A percentile compares a stretch with the other conserved stretches of the same genome.
Conservation (phyloP, 768 basidiomycete genomes). For the Austroboletus festivus region DNA sequence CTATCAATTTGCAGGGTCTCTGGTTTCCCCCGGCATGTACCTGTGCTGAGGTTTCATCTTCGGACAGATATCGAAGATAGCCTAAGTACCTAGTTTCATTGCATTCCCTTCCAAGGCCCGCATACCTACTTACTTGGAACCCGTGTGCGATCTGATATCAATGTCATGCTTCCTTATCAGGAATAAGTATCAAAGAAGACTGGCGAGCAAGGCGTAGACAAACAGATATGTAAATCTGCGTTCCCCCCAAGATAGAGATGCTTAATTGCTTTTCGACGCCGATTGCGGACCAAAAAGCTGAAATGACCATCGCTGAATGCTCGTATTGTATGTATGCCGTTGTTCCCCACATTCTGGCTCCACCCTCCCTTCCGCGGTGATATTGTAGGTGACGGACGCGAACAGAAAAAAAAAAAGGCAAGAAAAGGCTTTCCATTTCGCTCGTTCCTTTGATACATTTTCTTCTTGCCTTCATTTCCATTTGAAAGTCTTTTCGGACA, state of each 20-base stretch:
- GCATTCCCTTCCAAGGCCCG: not conserved
- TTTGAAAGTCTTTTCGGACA: not conserved
- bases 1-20: slow-evolving; percentile 4
- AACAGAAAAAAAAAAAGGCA: slow-evolving; percentile 3
- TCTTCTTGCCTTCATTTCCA: slow-evolving; percentile 2
- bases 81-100: not conserved
- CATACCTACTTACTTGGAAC: too few relatives aligned
- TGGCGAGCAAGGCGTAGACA: not conserved
- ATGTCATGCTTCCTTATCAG: too few relatives aligned
- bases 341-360: not conserved
- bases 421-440: slow-evolving; percentile 9
- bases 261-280: slow-evolving; percentile 1
- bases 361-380: slow-evolving; percentile 13
- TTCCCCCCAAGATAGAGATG: not conserved
- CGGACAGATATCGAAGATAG: not conserved
- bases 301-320: slow-evolving; percentile 24
- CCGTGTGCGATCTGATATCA: too few relatives aligned
- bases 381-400: slow-evolving; percentile 7
- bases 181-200: not conserved
- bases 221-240: slow-evolving; percentile 7
- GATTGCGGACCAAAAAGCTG: slow-evolving; percentile 4
- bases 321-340: slow-evolving; percentile 6
- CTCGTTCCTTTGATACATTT: not conserved
- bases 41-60: slow-evolving; percentile 4
- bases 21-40: not conserved